Evolutionary conservation across 2,329 filamentous ascomycete genomes (phyloP).

Genomic region (Aureobasidium sp.): DNA sequence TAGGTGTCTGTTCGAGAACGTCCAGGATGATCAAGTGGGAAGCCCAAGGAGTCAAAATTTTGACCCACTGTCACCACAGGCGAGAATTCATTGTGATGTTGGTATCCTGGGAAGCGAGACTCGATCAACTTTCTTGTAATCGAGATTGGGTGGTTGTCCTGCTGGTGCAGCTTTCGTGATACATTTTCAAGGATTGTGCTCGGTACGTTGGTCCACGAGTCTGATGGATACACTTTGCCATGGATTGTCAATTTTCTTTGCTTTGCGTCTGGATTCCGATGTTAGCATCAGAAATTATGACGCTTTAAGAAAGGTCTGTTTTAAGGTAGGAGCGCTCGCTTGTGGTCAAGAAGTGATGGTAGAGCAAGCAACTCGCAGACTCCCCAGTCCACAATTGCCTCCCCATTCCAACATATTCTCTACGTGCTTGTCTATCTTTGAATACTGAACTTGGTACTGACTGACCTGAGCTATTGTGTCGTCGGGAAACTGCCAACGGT

Average conservation of each 20-base stretch:
- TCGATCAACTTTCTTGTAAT: conserved; percentile 92
- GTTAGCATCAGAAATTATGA: background rate
- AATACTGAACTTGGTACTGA: background rate
- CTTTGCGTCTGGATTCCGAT: background rate
- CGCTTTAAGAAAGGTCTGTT: background rate
- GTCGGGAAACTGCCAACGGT: background rate
- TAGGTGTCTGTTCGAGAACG: conserved; percentile 87
- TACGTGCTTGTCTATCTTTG: background rate
- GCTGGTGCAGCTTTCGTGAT: conserved; percentile 75
- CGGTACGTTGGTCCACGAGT: conserved; percentile 82
- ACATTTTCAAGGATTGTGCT: conserved; percentile 66
- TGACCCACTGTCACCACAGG: conserved; percentile 78
- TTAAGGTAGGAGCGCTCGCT: background rate
- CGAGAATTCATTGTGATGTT: conserved; percentile 68
- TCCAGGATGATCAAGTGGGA: conserved; percentile 80
- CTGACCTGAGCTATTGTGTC: conserved; percentile 14
- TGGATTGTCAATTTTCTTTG: conserved; percentile 44
- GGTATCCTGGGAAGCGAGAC: conserved; percentile 73
- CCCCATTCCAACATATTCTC: background rate
- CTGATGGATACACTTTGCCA: conserved; percentile 57
- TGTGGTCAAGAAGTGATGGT: background rate
- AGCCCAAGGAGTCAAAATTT: conserved; percentile 97
- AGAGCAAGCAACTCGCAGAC: background rate
- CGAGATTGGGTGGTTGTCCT: conserved; percentile 78
- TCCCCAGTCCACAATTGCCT: too few species aligned